Conservation (phyloP, 2,329 filamentous ascomycete genomes). For the Pseudopyrenochaeta lycopersici region DNA sequence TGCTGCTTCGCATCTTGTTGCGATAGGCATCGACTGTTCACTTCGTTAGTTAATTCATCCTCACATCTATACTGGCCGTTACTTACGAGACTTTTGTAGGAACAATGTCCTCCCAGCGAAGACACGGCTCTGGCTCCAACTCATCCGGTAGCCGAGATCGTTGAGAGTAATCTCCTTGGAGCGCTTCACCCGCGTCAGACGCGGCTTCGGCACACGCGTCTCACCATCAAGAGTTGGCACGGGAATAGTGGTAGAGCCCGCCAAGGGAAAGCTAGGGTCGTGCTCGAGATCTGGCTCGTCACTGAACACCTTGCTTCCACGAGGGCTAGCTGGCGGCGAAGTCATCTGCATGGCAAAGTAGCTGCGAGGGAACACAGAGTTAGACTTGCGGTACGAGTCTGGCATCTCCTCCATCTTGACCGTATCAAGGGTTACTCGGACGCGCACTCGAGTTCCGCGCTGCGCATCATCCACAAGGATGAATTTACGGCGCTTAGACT, state of each 20-base stretch:
- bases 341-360: slow-evolving; percentile 96
- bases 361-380: slow-evolving; percentile 88
- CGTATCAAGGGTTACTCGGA: slow-evolving; percentile 90
- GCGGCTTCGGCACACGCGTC: slow-evolving; percentile 77
- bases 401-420: slow-evolving; percentile 96
- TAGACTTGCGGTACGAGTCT: slow-evolving; percentile 89
- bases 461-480: slow-evolving; percentile 93
- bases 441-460: slow-evolving; percentile 76
- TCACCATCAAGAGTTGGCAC: slow-evolving; percentile 72
- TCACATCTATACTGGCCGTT: neutral
- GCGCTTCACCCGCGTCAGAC: slow-evolving; percentile 73
- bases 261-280: slow-evolving; percentile 54
- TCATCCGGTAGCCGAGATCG: slow-evolving; percentile 93
- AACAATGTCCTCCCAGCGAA: slow-evolving; percentile 89
- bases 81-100: slow-evolving; percentile 89
- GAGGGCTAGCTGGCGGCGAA: slow-evolving; percentile 78
- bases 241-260: slow-evolving; percentile 58
- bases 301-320: slow-evolving; percentile 77
- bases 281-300: slow-evolving; percentile 61
- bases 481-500: slow-evolving; percentile 93
- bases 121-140: slow-evolving; percentile 92
- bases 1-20: slow-evolving; percentile 85
- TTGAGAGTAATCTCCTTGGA: slow-evolving; percentile 90
- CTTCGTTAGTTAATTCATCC: slow-evolving; percentile 24
- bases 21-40: slow-evolving; percentile 87